A percentile compares a stretch with the other conserved stretches of the same genome.
These are phyloP conservation scores for Paradendryphiella salina DNA, from an alignment of 2,329 filamentous ascomycete genomes.

Conservation along the genomic window DNA sequence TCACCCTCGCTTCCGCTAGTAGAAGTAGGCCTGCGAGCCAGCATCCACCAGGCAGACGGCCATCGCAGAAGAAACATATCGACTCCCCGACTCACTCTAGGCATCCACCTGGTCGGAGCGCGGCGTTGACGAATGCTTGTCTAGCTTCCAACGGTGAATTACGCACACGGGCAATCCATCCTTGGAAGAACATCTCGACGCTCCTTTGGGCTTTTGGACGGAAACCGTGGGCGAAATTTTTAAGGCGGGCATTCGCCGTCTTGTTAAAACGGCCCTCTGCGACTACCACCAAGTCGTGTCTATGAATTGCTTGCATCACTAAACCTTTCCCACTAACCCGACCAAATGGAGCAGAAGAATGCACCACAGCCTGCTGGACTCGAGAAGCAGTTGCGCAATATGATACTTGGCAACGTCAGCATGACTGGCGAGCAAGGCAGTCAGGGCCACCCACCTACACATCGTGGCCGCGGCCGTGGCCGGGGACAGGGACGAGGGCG, in stretches of 20 bases:
- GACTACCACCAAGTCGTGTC: too few relatives aligned
- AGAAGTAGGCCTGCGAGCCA: background rate
- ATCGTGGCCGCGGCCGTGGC: conserved; percentile 19
- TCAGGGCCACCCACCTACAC: conserved; percentile 20
- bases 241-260: too few relatives aligned
- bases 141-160: background rate
- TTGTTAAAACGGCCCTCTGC: too few relatives aligned
- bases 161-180: background rate
- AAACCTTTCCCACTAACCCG: background rate
- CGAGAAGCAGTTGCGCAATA: conserved; percentile 61
- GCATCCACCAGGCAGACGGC: background rate
- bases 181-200: background rate
- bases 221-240: background rate
- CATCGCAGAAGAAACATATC: background rate
- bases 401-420: conserved; percentile 61
- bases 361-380: conserved; percentile 21
- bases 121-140: background rate
- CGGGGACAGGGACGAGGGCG: conserved; percentile 22
- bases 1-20: background rate
- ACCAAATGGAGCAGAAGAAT: conserved; percentile 24
- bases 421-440: conserved; percentile 25
- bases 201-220: background rate
- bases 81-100: background rate
- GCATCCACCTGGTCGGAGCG: background rate
- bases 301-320: too few relatives aligned